A percentile compares a stretch with the other conserved stretches of the same genome.
These are phyloP conservation scores for Clarireedia hainanense DNA, from an alignment of 2,329 filamentous ascomycete species.

Conservation along the genomic window DNA sequence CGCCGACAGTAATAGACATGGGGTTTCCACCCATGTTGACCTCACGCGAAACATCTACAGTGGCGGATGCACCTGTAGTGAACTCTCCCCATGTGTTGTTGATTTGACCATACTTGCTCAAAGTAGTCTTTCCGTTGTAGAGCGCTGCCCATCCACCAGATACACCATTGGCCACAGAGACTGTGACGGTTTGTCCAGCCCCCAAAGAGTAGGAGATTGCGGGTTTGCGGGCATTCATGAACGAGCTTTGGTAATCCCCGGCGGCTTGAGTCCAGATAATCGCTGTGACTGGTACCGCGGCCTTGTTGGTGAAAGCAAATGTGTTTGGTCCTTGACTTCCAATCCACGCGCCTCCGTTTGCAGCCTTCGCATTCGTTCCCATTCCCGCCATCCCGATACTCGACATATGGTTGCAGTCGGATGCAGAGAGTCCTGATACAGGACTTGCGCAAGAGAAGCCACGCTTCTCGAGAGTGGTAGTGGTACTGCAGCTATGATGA, in stretches of 20 bases:
- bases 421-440: conserved; percentile 1
- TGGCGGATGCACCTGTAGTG: conserved; percentile 10
- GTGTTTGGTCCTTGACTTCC: conserved; percentile 10
- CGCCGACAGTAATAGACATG: conserved; percentile 4
- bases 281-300: background rate
- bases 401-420: conserved; percentile 11
- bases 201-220: conserved; percentile 5
- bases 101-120: conserved; percentile 8
- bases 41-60: conserved; percentile 8
- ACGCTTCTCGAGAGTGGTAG: conserved; percentile 8
- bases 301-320: conserved; percentile 7
- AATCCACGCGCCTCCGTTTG: conserved; percentile 8
- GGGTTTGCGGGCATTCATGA: conserved; percentile 2
- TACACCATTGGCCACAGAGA: conserved; percentile 11
- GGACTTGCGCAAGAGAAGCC: conserved; percentile 4
- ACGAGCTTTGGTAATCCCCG: conserved; percentile 4
- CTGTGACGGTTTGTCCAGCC: background rate
- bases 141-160: conserved; percentile 11
- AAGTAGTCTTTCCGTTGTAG: conserved; percentile 5
- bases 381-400: conserved; percentile 7
- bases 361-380: conserved; percentile 5
- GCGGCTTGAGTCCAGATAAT: conserved; percentile 5
- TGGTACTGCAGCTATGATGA: background rate
- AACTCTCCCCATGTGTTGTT: conserved; percentile 13
- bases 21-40: conserved; percentile 10